Conservation (phyloP, 768 basidiomycete species). For the Kwoniella bestiolae region DNA sequence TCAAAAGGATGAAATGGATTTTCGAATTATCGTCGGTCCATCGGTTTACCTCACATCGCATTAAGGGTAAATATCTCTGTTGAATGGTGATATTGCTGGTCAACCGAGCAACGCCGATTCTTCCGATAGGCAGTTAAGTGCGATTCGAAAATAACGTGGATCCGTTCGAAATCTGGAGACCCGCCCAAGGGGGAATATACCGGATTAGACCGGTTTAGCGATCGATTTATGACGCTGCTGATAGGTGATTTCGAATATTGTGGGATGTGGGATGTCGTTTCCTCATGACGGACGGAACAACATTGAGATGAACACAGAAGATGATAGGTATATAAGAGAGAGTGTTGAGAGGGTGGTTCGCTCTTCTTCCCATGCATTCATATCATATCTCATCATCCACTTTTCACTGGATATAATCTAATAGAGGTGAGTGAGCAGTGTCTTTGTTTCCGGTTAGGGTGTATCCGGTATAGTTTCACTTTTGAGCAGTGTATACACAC, state of each 20-base stretch:
- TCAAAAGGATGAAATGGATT: neutral
- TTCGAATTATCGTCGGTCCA: slow-evolving; percentile 21
- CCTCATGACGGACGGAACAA: too few species aligned
- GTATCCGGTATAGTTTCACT: slow-evolving; percentile 1
- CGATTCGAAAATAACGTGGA: slow-evolving; percentile 2
- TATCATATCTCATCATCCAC: too few species aligned
- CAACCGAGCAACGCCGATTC: slow-evolving; percentile 2
- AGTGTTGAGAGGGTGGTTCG: neutral
- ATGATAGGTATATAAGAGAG: slow-evolving; percentile 5
- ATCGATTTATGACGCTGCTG: neutral
- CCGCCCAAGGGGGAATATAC: neutral
- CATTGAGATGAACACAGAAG: too few species aligned
- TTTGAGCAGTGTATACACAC: too few species aligned
- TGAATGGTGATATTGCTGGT: neutral
- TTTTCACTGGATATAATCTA: too few species aligned
- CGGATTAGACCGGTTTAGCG: neutral
- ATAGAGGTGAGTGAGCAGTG: too few species aligned
- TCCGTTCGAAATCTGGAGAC: slow-evolving; percentile 15
- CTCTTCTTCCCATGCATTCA: slow-evolving; percentile 7
- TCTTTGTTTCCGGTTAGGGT: slow-evolving; percentile 1
- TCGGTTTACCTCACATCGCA: neutral
- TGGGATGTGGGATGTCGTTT: too few species aligned
- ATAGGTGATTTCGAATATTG: neutral
- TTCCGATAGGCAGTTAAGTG: neutral
- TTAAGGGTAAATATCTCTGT: neutral